These are phyloP conservation scores for Diaporthe ampelina DNA, from an alignment of 2,329 filamentous ascomycete species.

Conservation along the genomic window DNA sequence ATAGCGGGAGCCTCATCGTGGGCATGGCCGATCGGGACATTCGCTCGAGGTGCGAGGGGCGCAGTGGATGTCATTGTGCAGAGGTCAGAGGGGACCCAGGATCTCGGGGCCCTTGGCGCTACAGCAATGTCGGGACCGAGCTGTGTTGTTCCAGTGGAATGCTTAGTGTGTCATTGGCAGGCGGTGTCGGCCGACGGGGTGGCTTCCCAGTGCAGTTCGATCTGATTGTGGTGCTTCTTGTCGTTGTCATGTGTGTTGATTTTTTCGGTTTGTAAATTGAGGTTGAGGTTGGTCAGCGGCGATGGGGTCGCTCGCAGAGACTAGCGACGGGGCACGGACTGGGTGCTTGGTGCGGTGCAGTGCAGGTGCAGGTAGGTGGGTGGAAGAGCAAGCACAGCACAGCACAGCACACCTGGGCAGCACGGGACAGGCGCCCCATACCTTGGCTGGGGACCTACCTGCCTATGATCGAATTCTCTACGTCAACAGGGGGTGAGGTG, in stretches of 20 bases:
- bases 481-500: conserved; percentile 23
- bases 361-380: background rate
- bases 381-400: background rate
- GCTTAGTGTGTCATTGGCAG: conserved; percentile 36
- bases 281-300: conserved; percentile 32
- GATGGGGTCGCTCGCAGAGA: conserved; percentile 26
- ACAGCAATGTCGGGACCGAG: conserved; percentile 32
- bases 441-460: background rate
- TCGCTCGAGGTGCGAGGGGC: conserved; percentile 33
- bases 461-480: conserved; percentile 30
- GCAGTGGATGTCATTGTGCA: conserved; percentile 40
- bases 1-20: conserved; percentile 48
- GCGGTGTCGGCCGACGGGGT: conserved; percentile 31
- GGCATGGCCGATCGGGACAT: conserved; percentile 38
- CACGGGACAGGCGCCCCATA: background rate
- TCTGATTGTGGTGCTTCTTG: conserved; percentile 27
- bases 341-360: background rate
- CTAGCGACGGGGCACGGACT: conserved; percentile 34
- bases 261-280: conserved; percentile 34
- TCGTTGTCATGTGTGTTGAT: conserved; percentile 29
- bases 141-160: conserved; percentile 26
- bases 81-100: conserved; percentile 14
- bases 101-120: conserved; percentile 23
- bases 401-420: background rate
- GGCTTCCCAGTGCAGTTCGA: conserved; percentile 24